Evolutionary conservation across 805 yeast genomes (phyloP), one percentile per base, ranked within the genome.

Genomic region (Hanseniaspora lachancei): DNA sequence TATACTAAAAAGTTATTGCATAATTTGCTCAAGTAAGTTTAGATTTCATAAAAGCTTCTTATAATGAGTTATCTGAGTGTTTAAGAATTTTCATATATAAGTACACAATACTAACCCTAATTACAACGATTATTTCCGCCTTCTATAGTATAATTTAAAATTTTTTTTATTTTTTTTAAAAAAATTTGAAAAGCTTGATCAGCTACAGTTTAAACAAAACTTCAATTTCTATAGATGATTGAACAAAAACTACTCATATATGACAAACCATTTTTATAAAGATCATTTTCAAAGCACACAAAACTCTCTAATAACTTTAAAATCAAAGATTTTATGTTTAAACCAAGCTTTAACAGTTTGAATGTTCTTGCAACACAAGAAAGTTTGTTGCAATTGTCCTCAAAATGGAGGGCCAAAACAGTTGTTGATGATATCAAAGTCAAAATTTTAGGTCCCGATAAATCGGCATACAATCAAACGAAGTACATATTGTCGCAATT

Each of bases 401-500:
- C 46, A 2, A 55, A 55, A 44, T 55, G 57, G 57, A 39, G 41
- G 5, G 16, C 16, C 5, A 49, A 38, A 18, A 50, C 56, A 6
- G 5, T 20, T n/a, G 27, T 34, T 12, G 34, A 80, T 78, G 65
- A 47, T n/a, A 10, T 18, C 20, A 23, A 36, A 18, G 47, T 40
- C 35, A 46, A 34, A 40, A 34, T 46, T n/a, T 3, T 46, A 12
- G 27, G 39, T 20, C 27, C 35, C 2, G 23, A 46, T 34, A 32
- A 32, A 46, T 29, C 38, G 20, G 39, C 35, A n/a, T 15, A 20
- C 20, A 50, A 56, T 23, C 24, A 39, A 24, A n/a, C 49, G 2
- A 56, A 50, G 29, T 91, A 82, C 67, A 78, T 85, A 29, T 72
- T 93, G 35, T 76, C 95, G 0, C 86, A 86, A 96, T 91, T 93